Evolutionary conservation across 306 rosid genomes (phyloP).

Genomic region (Trifolium fragiferum): DNA sequence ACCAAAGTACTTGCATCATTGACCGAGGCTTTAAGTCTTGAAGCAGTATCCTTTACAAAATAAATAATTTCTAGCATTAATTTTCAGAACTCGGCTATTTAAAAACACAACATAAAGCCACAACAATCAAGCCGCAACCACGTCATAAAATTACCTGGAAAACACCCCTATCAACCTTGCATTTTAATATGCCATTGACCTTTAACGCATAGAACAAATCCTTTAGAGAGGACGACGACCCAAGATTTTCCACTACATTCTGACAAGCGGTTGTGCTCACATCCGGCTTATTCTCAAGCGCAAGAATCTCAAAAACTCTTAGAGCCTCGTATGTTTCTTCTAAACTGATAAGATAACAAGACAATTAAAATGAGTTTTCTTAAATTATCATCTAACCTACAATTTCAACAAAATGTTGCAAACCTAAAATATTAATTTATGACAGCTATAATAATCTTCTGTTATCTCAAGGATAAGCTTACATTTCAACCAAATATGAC

Average conservation of each 20-base stretch:
- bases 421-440: not conserved
- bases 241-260: constrained; percentile 67
- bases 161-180: constrained; percentile 58
- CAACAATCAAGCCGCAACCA: not conserved
- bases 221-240: constrained; percentile 58
- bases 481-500: constrained; percentile 5
- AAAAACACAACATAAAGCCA: constrained; percentile 15
- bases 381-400: not conserved
- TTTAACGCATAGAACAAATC: constrained; percentile 77
- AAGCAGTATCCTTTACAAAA: constrained; percentile 65
- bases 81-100: constrained; percentile 39
- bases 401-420: not conserved
- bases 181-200: constrained; percentile 69
- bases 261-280: constrained; percentile 57
- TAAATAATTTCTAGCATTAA: constrained; percentile 31
- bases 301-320: constrained; percentile 81
- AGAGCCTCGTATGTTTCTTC: constrained; percentile 83
- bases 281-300: constrained; percentile 63
- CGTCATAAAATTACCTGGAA: constrained; percentile 60
- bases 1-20: constrained; percentile 71
- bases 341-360: constrained; percentile 59
- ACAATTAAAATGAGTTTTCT: constrained; percentile 31
- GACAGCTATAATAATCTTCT: not conserved
- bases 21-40: constrained; percentile 59
- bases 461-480: not conserved